These are phyloP conservation scores for Kodamaea laetipori DNA, from an alignment of 805 yeast genomes.

Conservation along the genomic window DNA sequence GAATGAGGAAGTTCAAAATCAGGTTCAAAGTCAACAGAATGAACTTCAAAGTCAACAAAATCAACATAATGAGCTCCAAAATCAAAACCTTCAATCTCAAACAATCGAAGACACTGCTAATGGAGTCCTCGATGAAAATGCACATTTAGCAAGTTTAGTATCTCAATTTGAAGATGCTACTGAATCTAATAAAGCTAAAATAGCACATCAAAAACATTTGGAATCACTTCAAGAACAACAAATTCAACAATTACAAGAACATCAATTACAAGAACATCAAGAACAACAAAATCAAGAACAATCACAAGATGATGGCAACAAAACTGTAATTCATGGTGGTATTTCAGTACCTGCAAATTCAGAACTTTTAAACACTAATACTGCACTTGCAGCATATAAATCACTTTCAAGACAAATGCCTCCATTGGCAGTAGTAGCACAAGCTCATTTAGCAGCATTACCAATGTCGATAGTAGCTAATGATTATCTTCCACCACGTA, in stretches of 20 bases:
- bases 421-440: slow-evolving; percentile 32
- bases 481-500: slow-evolving; percentile 56
- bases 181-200: slow-evolving; percentile 16
- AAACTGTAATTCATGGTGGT: slow-evolving; percentile 13
- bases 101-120: background rate
- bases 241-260: slow-evolving; percentile 1
- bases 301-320: background rate
- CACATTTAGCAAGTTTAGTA: slow-evolving; percentile 34
- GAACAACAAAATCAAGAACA: slow-evolving; percentile 6
- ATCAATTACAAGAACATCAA: background rate
- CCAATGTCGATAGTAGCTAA: slow-evolving; percentile 63
- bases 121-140: slow-evolving; percentile 22
- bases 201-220: slow-evolving; percentile 5
- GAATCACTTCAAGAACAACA: slow-evolving; percentile 10
- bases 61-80: background rate
- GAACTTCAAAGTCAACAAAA: too few species aligned
- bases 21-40: too few species aligned
- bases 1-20: too few species aligned
- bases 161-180: slow-evolving; percentile 36
- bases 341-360: slow-evolving; percentile 41
- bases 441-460: slow-evolving; percentile 60
- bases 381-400: slow-evolving; percentile 45
- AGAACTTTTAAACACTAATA: slow-evolving; percentile 41
- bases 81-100: background rate
- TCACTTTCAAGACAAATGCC: slow-evolving; percentile 44